Conservation (phyloP, 2,329 filamentous ascomycete species). For the Colletotrichum shisoi region DNA sequence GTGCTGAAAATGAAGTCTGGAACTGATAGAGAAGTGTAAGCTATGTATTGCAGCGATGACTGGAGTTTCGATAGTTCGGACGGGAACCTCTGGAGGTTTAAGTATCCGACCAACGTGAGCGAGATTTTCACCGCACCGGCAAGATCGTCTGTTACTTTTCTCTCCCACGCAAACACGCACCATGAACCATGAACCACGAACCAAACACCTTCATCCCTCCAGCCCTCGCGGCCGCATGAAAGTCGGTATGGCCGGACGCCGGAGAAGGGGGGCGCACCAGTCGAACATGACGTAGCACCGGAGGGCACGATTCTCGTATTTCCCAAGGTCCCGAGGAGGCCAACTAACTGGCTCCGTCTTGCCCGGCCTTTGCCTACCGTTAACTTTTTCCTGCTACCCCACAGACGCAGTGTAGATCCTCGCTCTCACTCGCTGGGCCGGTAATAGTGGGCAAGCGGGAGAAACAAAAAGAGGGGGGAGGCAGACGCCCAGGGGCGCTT, state of each 20-base stretch:
- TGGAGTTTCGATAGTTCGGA: not conserved
- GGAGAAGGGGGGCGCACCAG: not conserved
- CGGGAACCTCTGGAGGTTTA: constrained; percentile 16
- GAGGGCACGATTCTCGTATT: constrained; percentile 34
- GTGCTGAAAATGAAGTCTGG: not conserved
- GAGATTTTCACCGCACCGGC: not conserved
- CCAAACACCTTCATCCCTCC: not conserved
- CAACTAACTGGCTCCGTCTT: not conserved
- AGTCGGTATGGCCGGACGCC: constrained; percentile 29
- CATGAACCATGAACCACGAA: too few relatives aligned
- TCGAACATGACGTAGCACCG: constrained; percentile 36
- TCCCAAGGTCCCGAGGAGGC: not conserved
- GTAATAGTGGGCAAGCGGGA: constrained; percentile 14
- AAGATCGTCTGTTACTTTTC: not conserved
- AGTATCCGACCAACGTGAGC: not conserved
- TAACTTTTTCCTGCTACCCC: not conserved
- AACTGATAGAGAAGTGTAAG: not conserved
- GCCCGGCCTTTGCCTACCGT: not conserved
- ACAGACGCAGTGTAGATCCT: constrained; percentile 23
- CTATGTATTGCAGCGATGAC: not conserved
- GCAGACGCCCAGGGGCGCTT: not conserved
- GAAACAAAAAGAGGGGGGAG: constrained; percentile 27
- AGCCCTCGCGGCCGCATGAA: constrained; percentile 21
- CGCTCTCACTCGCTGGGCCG: not conserved
- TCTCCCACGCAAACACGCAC: not conserved